Evolutionary conservation across 2,329 filamentous ascomycete species (phyloP).

Genomic region (Monilinia polystroma): DNA sequence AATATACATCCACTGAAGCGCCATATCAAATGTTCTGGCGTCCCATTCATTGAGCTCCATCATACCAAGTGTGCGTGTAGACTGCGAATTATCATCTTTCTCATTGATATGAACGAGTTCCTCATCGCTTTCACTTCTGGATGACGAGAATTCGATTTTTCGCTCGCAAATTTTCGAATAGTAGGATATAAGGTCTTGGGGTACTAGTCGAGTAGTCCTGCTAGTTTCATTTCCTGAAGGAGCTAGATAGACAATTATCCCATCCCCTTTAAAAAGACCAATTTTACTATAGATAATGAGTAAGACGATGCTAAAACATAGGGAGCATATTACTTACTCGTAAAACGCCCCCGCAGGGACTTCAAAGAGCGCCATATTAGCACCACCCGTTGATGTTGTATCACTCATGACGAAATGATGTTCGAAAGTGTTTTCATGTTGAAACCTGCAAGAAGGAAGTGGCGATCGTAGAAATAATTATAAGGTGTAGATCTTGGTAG

Average conservation of each 20-base stretch:
- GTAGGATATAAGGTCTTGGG: not conserved
- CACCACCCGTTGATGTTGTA: not conserved
- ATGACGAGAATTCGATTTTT: not conserved
- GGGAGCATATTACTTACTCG: not conserved
- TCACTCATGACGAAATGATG: not conserved
- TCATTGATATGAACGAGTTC: not conserved
- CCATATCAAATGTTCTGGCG: constrained; percentile 9
- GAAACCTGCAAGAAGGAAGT: not conserved
- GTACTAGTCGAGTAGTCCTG: not conserved
- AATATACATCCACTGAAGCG: constrained; percentile 19
- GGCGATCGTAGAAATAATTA: too few relatives aligned
- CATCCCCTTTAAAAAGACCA: not conserved
- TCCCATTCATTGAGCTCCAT: not conserved
- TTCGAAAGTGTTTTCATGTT: not conserved
- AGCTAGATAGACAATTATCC: not conserved
- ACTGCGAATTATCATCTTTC: not conserved
- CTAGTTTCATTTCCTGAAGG: not conserved
- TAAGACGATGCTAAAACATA: not conserved
- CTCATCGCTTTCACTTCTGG: too few relatives aligned
- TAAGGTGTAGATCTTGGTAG: not conserved
- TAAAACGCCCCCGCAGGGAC: not conserved
- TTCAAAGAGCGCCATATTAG: not conserved
- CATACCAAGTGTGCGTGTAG: not conserved
- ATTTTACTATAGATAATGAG: not conserved
- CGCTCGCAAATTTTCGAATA: not conserved